Percentiles rank a stretch among this genome's conserved stretches.
Conservation (phyloP, 768 basidiomycete species). For the Hirschioporus abietinus region DNA sequence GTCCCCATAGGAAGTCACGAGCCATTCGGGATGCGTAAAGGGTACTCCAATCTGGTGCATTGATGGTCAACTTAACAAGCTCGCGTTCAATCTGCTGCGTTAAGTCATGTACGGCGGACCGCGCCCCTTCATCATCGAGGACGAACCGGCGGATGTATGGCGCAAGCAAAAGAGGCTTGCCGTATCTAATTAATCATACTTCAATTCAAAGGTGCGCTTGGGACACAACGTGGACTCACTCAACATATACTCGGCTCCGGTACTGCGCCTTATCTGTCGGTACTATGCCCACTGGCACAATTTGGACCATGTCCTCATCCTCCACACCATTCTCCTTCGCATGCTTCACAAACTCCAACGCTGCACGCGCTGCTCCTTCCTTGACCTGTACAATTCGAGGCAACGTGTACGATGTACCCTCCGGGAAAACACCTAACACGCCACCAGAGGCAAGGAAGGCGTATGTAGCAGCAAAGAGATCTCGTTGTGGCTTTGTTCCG, state of each 20-base stretch:
- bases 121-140: conserved; percentile 31
- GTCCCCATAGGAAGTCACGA: conserved; percentile 49
- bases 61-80: conserved; percentile 51
- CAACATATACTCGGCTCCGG: conserved; percentile 38
- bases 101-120: conserved; percentile 50
- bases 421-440: conserved; percentile 65
- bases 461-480: conserved; percentile 52
- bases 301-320: conserved; percentile 31
- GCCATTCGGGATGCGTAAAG: conserved; percentile 54
- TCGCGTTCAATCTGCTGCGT: conserved; percentile 44
- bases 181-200: conserved; percentile 36
- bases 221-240: conserved; percentile 17
- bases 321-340: conserved; percentile 22
- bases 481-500: conserved; percentile 28
- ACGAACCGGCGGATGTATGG: conserved; percentile 33
- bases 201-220: neutral
- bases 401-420: conserved; percentile 51
- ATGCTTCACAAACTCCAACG: conserved; percentile 59
- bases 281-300: conserved; percentile 63
- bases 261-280: conserved; percentile 69
- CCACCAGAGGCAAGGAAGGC: conserved; percentile 46
- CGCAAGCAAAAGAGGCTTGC: conserved; percentile 40
- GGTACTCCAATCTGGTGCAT: conserved; percentile 67
- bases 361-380: conserved; percentile 68
- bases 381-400: conserved; percentile 42